These are phyloP conservation scores for Saturnispora ahearnii DNA, from an alignment of 805 yeast genomes.

Conservation along the genomic window DNA sequence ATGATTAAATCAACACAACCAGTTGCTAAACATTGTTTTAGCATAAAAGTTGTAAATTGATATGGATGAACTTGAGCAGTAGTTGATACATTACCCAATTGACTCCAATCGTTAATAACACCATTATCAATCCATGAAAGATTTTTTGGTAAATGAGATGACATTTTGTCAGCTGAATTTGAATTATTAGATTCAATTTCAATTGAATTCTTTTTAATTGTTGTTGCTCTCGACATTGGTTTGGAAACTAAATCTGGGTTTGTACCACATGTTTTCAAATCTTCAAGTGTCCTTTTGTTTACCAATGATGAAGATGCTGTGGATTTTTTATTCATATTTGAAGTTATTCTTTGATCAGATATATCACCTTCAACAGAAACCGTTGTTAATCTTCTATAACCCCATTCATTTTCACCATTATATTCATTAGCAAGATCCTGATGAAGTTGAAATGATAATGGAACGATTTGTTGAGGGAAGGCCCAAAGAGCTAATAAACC, in stretches of 20 bases:
- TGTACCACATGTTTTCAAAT: not conserved
- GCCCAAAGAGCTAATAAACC: constrained; percentile 95
- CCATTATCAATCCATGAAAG: constrained; percentile 69
- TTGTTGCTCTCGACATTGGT: constrained; percentile 23
- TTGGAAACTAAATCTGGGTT: constrained; percentile 12
- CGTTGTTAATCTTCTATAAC: constrained; percentile 81
- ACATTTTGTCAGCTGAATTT: constrained; percentile 9
- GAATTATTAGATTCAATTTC: constrained; percentile 22
- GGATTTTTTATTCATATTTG: constrained; percentile 4
- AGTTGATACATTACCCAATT: constrained; percentile 73
- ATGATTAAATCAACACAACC: constrained; percentile 78
- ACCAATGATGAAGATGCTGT: not conserved
- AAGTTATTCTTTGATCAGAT: constrained; percentile 14
- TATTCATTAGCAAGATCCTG: constrained; percentile 70
- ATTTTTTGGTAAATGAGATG: constrained; percentile 43
- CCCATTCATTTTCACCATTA: constrained; percentile 87
- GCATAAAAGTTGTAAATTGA: constrained; percentile 76
- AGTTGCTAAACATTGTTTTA: constrained; percentile 70
- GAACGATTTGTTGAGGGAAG: constrained; percentile 90
- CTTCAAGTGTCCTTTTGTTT: not conserved
- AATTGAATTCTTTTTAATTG: constrained; percentile 30
- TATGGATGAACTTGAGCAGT: constrained; percentile 98
- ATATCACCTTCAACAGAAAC: constrained; percentile 83
- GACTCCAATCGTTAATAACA: constrained; percentile 63
- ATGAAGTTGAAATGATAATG: constrained; percentile 77